Evolutionary conservation across 768 basidiomycete genomes (phyloP).

Genomic region (Sarcodon aspratus): DNA sequence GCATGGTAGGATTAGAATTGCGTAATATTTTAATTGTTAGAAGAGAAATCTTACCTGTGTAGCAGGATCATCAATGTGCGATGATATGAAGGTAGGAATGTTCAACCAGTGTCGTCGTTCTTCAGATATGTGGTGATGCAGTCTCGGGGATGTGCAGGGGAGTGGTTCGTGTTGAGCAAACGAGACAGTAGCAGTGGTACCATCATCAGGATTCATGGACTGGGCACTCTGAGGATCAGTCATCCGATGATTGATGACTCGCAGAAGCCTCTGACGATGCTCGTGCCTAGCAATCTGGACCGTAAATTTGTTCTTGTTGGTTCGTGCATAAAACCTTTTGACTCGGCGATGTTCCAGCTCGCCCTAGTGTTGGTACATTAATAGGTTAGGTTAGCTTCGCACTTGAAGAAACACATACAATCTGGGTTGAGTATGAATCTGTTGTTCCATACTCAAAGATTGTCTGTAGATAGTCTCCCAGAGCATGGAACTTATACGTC

Average conservation of each 20-base stretch:
- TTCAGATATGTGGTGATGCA: too few relatives aligned
- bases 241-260: too few relatives aligned
- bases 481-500: constrained; percentile 16
- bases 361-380: constrained; percentile 15
- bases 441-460: constrained; percentile 11
- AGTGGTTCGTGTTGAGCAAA: too few relatives aligned
- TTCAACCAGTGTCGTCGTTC: too few relatives aligned
- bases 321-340: constrained; percentile 24
- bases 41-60: too few relatives aligned
- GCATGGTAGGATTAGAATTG: background rate
- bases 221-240: too few relatives aligned
- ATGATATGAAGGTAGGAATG: too few relatives aligned
- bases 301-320: constrained; percentile 15
- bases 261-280: constrained; percentile 2
- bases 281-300: constrained; percentile 14
- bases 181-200: too few relatives aligned
- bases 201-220: too few relatives aligned
- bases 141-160: too few relatives aligned
- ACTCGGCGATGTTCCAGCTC: constrained; percentile 24
- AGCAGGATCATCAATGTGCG: too few relatives aligned
- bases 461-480: constrained; percentile 8
- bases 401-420: constrained; percentile 7
- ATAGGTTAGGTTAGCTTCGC: background rate
- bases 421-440: constrained; percentile 16
- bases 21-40: background rate